These are phyloP conservation scores for Saccharomycopsis fermentans DNA, from an alignment of 805 yeast genomes.

Conservation along the genomic window DNA sequence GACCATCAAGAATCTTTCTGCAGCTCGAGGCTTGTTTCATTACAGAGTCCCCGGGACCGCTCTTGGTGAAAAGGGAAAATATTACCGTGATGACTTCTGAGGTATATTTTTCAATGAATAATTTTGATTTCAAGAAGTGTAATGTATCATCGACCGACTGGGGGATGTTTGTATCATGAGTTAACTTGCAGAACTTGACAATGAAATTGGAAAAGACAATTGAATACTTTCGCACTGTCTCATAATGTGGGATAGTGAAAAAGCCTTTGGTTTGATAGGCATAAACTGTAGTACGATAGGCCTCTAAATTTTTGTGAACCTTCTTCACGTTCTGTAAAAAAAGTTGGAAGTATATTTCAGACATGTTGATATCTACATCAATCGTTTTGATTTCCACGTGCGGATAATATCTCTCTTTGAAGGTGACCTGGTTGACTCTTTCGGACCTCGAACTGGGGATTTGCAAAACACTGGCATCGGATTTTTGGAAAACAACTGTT, in stretches of 20 bases:
- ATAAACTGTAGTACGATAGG: not conserved
- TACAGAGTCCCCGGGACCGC: not conserved
- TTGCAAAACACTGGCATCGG: not conserved
- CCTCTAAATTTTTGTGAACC: not conserved
- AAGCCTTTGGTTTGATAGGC: not conserved
- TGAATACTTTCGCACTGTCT: not conserved
- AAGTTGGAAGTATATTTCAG: not conserved
- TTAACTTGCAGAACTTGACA: not conserved
- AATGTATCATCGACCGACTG: not conserved
- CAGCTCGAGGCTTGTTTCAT: not conserved
- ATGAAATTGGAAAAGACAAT: not conserved
- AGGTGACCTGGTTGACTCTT: not conserved
- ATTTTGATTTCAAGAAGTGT: not conserved
- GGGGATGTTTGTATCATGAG: not conserved
- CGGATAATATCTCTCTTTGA: not conserved
- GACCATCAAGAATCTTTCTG: not conserved
- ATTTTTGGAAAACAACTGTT: not conserved
- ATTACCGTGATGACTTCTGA: not conserved
- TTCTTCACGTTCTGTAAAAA: not conserved
- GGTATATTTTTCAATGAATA: not conserved
- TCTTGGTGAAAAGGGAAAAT: not conserved
- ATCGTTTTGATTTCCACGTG: not conserved
- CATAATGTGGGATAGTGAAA: not conserved
- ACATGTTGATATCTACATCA: not conserved
- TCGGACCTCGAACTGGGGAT: not conserved